Evolutionary conservation across 2,329 filamentous ascomycete genomes (phyloP).

Genomic region (Exophiala sp.): DNA sequence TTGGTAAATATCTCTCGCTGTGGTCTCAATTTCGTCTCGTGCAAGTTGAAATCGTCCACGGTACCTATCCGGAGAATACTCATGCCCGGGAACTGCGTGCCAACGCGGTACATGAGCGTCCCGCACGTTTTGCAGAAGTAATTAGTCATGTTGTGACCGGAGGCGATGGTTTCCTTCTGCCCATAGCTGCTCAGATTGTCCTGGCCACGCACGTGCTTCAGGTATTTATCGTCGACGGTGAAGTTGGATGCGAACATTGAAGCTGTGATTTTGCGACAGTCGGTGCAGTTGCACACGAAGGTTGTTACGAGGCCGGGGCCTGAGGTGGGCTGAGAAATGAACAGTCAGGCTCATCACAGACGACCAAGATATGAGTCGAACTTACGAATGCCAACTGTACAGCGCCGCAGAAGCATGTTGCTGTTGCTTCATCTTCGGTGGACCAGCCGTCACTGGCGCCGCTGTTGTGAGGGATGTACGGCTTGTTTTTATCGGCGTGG

Average conservation of each 20-base stretch:
- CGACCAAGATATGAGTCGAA: constrained; percentile 7
- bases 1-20: constrained; percentile 52
- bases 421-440: constrained; percentile 49
- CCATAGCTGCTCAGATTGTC: constrained; percentile 48
- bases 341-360: background rate
- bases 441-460: constrained; percentile 45
- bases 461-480: constrained; percentile 40
- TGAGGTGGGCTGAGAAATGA: constrained; percentile 40
- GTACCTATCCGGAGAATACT: constrained; percentile 57
- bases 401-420: constrained; percentile 57
- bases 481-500: constrained; percentile 19
- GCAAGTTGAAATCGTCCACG: constrained; percentile 59
- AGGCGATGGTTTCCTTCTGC: constrained; percentile 48
- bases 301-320: constrained; percentile 46
- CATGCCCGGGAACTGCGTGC: constrained; percentile 42
- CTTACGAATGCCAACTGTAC: constrained; percentile 55
- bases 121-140: constrained; percentile 60
- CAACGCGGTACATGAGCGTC: constrained; percentile 57
- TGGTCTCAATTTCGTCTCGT: constrained; percentile 57
- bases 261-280: constrained; percentile 61
- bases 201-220: constrained; percentile 51
- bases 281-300: constrained; percentile 59
- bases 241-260: constrained; percentile 63
- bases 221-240: constrained; percentile 43
- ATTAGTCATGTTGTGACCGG: constrained; percentile 56